Evolutionary conservation across 495 filamentous ascomycete genomes (phyloP).

Genomic region (Penicillium ucsense): DNA sequence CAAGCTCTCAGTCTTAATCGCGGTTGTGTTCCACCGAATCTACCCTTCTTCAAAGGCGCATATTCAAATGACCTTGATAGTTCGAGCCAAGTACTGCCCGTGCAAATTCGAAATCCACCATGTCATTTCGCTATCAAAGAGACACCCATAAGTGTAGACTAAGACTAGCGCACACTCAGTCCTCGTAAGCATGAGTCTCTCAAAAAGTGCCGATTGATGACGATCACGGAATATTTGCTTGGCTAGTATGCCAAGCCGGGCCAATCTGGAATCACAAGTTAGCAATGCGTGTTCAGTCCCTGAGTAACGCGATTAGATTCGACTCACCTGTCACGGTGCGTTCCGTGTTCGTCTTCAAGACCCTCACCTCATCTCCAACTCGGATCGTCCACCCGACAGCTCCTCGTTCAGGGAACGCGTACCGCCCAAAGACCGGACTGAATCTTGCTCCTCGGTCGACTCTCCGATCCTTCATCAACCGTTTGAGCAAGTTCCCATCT

Average conservation of each 20-base stretch:
- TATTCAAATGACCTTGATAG: no score
- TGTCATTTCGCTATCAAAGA: no score
- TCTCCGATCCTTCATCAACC: constrained; percentile 65
- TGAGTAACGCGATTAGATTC: background rate
- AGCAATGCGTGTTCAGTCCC: background rate
- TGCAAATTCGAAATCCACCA: no score
- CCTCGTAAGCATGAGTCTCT: no score
- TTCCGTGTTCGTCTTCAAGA: constrained; percentile 47
- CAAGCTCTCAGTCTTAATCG: no score
- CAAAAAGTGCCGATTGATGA: background rate
- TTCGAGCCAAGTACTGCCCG: no score
- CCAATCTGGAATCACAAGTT: constrained; percentile 14
- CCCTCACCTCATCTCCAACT: constrained; percentile 62
- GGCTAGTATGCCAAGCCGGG: constrained; percentile 16
- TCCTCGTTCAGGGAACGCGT: constrained; percentile 50
- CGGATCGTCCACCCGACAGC: constrained; percentile 29
- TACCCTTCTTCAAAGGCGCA: no score
- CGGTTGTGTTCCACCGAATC: no score
- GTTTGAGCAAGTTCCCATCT: constrained; percentile 61
- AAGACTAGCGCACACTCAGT: no score
- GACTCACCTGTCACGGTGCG: constrained; percentile 55
- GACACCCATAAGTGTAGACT: no score
- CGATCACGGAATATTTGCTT: background rate
- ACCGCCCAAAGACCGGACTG: constrained; percentile 76
- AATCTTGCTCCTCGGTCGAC: constrained; percentile 67